phyloP scores from a whole-genome alignment of 257 asterid species.

The Paulownia fortunei region DNA sequence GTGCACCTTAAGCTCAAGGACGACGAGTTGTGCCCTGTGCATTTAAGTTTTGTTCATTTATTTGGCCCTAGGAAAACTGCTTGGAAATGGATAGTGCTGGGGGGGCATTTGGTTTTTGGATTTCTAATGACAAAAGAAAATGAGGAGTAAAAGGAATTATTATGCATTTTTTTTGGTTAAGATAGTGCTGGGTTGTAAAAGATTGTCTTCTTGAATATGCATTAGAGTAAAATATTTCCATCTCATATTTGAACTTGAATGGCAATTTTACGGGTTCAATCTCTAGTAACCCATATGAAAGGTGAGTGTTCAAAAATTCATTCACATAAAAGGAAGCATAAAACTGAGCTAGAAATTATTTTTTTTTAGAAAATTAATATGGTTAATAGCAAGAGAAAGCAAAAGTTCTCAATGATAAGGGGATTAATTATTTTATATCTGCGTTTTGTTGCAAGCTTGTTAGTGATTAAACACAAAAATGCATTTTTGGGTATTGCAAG shows the following conservation, averaged over 20 bases:
- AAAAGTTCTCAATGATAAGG: not conserved
- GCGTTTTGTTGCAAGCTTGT: constrained; percentile 11
- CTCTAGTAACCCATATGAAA: constrained; percentile 5
- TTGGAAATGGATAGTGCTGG: not conserved
- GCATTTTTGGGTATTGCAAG: not conserved
- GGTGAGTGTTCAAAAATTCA: not conserved
- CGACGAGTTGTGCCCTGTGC: not conserved
- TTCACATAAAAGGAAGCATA: not conserved
- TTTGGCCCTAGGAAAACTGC: not conserved
- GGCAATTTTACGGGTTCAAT: not conserved
- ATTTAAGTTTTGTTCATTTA: not conserved
- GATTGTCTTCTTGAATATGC: not conserved
- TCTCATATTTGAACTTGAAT: not conserved
- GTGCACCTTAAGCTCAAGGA: not conserved
- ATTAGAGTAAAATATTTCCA: not conserved
- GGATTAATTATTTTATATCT: constrained; percentile 3
- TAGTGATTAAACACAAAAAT: not conserved
- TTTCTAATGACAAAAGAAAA: not conserved
- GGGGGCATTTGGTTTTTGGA: not conserved
- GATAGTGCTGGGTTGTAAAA: not conserved
- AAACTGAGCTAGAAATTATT: not conserved
- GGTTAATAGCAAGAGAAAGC: not conserved
- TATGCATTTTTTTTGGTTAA: not conserved
- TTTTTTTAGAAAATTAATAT: not conserved
- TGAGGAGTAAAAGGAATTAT: not conserved